Conservation (phyloP, 148 eudicot genomes). For the Rhododendron molle region DNA sequence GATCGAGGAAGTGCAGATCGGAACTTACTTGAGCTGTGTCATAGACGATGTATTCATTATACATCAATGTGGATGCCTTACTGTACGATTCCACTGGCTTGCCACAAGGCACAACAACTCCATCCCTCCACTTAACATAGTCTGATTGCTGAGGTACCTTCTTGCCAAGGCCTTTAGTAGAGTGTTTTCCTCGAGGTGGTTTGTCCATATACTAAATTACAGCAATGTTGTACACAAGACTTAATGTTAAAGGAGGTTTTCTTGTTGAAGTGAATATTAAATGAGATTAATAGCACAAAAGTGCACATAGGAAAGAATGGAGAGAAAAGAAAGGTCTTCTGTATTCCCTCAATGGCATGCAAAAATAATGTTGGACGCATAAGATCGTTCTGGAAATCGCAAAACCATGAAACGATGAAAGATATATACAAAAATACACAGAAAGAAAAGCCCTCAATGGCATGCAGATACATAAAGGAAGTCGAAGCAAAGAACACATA, state of each 20-base stretch:
- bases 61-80: conserved; percentile 76
- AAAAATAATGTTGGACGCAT: neutral
- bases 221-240: conserved; percentile 1
- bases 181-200: conserved; percentile 90
- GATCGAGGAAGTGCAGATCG: neutral
- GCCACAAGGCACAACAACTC: conserved; percentile 93
- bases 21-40: conserved; percentile 86
- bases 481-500: neutral
- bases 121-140: conserved; percentile 72
- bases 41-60: conserved; percentile 95
- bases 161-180: conserved; percentile 97
- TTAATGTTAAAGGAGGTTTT: neutral
- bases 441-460: neutral
- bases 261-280: neutral
- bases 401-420: neutral
- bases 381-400: neutral
- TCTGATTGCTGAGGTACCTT: conserved; percentile 68
- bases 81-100: conserved; percentile 78
- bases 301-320: neutral
- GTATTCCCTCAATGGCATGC: neutral
- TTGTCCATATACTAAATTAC: conserved; percentile 72
- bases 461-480: neutral
- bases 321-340: neutral
- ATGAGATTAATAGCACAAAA: neutral
- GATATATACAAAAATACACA: neutral